Base-by-base conservation (phyloP, 2,329 filamentous ascomycete species). In the Parastagonospora nodorum region DNA sequence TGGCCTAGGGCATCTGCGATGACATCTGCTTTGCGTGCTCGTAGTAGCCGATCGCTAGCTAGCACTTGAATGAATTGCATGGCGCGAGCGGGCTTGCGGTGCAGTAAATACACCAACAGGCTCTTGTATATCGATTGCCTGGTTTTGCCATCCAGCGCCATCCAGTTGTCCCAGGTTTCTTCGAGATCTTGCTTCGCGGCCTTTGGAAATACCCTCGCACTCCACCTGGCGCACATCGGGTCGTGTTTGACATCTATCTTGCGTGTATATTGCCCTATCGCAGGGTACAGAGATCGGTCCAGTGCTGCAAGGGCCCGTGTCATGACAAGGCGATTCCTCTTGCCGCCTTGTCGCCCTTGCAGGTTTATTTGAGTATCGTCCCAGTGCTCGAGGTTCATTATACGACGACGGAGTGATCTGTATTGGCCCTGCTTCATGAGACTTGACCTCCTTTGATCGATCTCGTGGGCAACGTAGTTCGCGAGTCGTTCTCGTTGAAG, bases 1-100 rank as follows among this genome's bases (percentile, higher is more conserved):
- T 78, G 77, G 15, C 72, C 58, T 19, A 82, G 69, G 46, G 76
- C 78, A 58, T 83, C 79, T 28, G 74, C 72, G 10, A 80, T 65
- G 56, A 77, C 74, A 31, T 51, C 50, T 2, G 42, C 31, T 11
- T 58, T 54, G 61, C 65, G 43, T 66, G 73, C 19, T 67, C 71
- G 61, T 51, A 71, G 39, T 10, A 53, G 38, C 8, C 57, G 53
- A 27, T 64, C 57, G 9, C 56, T 43, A 8, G 53, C 55, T 8
- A 71, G 38, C 1, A 67, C 51, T 16, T 65, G 55, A 7, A 72
- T 45, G 40, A 72, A 70, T 29, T 56, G 52, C 29, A 72, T 46
- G n/a, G 67, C 69, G 14, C 57, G 58, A 6, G 50, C 48, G 27
- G 68, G 66, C 24, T 55, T 45, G 30, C 54, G 51, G 19, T 72